Evolutionary conservation across 768 basidiomycete species (phyloP), one percentile per base, ranked within the genome.

Genomic region (Rhizopogon vesiculosus): DNA sequence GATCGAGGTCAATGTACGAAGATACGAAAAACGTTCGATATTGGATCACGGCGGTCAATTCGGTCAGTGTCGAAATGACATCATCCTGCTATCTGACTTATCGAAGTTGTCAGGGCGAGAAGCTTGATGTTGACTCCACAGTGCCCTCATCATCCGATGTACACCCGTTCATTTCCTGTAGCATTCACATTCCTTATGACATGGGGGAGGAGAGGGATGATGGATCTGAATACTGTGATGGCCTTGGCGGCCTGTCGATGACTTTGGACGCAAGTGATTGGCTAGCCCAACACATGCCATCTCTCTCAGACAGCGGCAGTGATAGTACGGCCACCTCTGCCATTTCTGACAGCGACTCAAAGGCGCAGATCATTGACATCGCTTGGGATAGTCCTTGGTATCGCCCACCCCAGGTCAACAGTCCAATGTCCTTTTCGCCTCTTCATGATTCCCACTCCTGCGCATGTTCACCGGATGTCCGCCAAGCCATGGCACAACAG

Each of bases 341-440:
- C 18, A 39, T 52, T 15, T 62, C 69, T 39, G 63, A 63, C 25
- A 66, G 69, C 29, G 63, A 67, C 44, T 69, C 66, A 3, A 62
- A 61, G 28, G 57, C 60, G 0, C 77, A 79, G 59, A 73, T 74
- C 44, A 63, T 78, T 48, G 68, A 64, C 50, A 76, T 79, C 45
- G 67, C 71, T 10, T 64, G 59, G 35, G 70, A 71, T 50, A 78
- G 71, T 42, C 72, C 71, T 3, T 78, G 76, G 68, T 74, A 72
- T 57, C 67, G 62, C 22, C 62, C 55, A 33, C 68, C 71, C 29
- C 51, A 52, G 33, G 63, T 69, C 28, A 59, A 64, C 19, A 66
- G 64, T 52, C 67, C 63, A 3, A n/a, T 58, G n/a, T 50, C 66
- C 1, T 63, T 60, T 31, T 51, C 60, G 25, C 63, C 63, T 42